Evolutionary conservation across 1,284 basidiomycete species (phyloP).

Genomic region (Marasmius sp.): DNA sequence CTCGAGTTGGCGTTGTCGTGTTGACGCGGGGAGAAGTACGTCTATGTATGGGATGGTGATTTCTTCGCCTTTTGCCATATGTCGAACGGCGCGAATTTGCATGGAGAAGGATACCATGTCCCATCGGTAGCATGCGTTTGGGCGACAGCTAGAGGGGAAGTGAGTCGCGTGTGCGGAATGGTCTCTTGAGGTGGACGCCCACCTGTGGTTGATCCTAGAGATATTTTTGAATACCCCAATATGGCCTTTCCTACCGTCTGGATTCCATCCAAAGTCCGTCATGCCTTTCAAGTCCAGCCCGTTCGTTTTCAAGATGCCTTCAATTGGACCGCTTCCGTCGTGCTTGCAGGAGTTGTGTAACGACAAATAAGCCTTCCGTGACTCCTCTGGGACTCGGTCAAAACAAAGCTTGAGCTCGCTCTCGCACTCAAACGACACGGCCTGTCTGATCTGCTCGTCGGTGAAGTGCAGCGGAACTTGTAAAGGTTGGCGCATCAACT

Average conservation of each 20-base stretch:
- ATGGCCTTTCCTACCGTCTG: background rate
- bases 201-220: slow-evolving; percentile 7
- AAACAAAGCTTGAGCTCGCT: background rate
- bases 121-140: slow-evolving; percentile 27
- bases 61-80: slow-evolving; percentile 31
- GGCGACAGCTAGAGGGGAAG: slow-evolving; percentile 22
- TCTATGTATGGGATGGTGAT: slow-evolving; percentile 26
- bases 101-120: slow-evolving; percentile 25
- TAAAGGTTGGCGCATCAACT: background rate
- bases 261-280: background rate
- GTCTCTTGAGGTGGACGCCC: background rate
- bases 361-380: background rate
- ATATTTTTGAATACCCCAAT: background rate
- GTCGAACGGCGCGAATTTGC: slow-evolving; percentile 23
- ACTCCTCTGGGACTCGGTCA: slow-evolving; percentile 7
- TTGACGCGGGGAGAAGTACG: background rate
- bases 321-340: slow-evolving; percentile 3
- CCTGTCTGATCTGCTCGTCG: slow-evolving; percentile 6
- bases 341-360: slow-evolving; percentile 2
- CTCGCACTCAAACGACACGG: background rate
- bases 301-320: background rate
- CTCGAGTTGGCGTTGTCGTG: background rate
- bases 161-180: background rate
- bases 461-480: background rate
- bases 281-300: background rate